These are phyloP conservation scores for Fusarium sp. DNA, from an alignment of 2,329 filamentous ascomycete genomes.

Conservation along the genomic window DNA sequence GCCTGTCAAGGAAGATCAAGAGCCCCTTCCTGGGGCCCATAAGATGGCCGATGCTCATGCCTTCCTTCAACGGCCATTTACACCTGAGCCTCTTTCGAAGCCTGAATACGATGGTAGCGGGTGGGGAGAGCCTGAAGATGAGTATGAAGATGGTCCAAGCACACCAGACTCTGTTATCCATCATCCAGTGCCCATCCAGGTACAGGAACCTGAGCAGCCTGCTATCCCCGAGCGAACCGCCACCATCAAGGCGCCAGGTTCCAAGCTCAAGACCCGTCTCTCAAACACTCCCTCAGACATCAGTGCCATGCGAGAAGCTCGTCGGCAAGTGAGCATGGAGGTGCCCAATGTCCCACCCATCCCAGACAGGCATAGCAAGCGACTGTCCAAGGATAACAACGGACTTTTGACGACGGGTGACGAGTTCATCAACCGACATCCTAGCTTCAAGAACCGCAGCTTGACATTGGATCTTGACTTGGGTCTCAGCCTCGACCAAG, in stretches of 20 bases:
- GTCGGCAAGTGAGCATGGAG: constrained; percentile 84
- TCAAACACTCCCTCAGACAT: constrained; percentile 89
- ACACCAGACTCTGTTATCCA: constrained; percentile 93
- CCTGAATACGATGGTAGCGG: constrained; percentile 71
- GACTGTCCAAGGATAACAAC: constrained; percentile 59
- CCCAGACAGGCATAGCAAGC: constrained; percentile 67
- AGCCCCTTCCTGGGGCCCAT: constrained; percentile 37
- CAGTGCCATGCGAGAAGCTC: constrained; percentile 83
- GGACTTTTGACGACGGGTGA: constrained; percentile 50
- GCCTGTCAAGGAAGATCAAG: constrained; percentile 34
- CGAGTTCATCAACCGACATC: constrained; percentile 67
- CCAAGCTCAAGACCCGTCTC: constrained; percentile 86
- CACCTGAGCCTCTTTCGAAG: constrained; percentile 63
- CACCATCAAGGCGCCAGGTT: constrained; percentile 88
- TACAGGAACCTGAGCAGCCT: constrained; percentile 56
- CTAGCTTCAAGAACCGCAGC: constrained; percentile 82
- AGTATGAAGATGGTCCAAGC: constrained; percentile 65
- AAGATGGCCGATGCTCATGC: constrained; percentile 52
- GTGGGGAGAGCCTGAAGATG: constrained; percentile 64
- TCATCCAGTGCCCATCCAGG: constrained; percentile 65
- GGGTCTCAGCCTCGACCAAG: constrained; percentile 85
- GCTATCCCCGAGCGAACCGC: constrained; percentile 82
- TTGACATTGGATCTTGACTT: constrained; percentile 84
- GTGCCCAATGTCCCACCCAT: constrained; percentile 67
- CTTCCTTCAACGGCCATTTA: constrained; percentile 55